phyloP scores from a whole-genome alignment of 78 protist species.

The Dictyostelium capitatum region DNA sequence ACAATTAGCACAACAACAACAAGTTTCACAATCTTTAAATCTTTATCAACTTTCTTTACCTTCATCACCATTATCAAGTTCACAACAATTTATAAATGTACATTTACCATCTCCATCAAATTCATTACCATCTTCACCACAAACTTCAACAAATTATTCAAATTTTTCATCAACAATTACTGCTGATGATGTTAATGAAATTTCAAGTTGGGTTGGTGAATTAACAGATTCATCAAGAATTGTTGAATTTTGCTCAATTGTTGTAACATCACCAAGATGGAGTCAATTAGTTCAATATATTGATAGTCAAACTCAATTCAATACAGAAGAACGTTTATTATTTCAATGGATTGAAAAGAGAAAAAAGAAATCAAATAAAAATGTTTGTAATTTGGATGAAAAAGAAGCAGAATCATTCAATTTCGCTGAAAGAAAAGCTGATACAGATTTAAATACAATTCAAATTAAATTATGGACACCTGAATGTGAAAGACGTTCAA shows the following conservation, averaged over 20 bases:
- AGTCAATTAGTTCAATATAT: conserved; percentile 24
- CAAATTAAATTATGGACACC: conserved; percentile 3
- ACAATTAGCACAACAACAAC: background rate
- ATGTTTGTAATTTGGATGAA: conserved; percentile 20
- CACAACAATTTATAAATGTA: conserved; percentile 21
- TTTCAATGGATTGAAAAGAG: background rate
- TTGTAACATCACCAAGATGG: conserved; percentile 50
- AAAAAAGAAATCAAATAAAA: conserved; percentile 41
- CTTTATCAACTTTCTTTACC: background rate
- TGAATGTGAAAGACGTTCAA: conserved; percentile 40
- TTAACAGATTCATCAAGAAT: conserved; percentile 40
- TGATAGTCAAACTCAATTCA: conserved; percentile 19
- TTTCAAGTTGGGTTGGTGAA: conserved; percentile 57
- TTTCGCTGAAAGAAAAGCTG: conserved; percentile 51
- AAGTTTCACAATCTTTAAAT: background rate
- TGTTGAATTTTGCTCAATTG: conserved; percentile 41
- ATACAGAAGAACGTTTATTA: conserved; percentile 22
- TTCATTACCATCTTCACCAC: background rate
- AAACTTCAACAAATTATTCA: conserved; percentile 19
- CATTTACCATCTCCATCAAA: background rate
- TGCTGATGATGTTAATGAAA: background rate
- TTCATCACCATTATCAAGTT: background rate
- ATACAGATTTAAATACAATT: conserved; percentile 23
- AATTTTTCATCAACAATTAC: background rate
- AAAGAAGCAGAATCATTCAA: conserved; percentile 60